Conservation (phyloP, 108 stramenopile species). For the Pseudonitzschia multistriata region DNA sequence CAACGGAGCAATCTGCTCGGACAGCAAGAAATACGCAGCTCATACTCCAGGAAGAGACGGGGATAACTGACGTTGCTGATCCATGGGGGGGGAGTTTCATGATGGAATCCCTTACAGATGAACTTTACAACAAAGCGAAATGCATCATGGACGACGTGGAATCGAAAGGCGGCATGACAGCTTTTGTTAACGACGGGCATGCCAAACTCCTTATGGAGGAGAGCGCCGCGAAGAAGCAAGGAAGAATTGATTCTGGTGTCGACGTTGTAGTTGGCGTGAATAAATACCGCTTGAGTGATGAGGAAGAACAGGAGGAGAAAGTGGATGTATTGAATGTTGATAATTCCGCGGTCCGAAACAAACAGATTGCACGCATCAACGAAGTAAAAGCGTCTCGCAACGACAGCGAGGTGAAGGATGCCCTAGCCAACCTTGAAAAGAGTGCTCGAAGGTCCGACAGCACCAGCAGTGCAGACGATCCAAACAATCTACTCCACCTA, state of each 20-base stretch:
- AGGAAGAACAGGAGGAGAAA: slow-evolving; percentile 66
- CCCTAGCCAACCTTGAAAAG: slow-evolving; percentile 66
- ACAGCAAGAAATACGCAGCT: slow-evolving; percentile 98
- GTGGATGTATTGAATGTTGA: slow-evolving; percentile 89
- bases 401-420: slow-evolving; percentile 59
- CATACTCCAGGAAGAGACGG: slow-evolving; percentile 97
- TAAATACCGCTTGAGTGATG: slow-evolving; percentile 83
- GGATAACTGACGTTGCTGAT: slow-evolving; percentile 85
- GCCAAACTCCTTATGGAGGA: slow-evolving; percentile 97
- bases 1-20: slow-evolving; percentile 94
- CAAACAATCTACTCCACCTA: slow-evolving; percentile 87
- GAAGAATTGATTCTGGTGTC: slow-evolving; percentile 71
- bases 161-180: slow-evolving; percentile 94
- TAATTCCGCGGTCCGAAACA: slow-evolving; percentile 79
- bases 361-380: slow-evolving; percentile 77
- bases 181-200: slow-evolving; percentile 91
- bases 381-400: slow-evolving; percentile 75
- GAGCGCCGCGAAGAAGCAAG: slow-evolving; percentile 94
- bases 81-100: slow-evolving; percentile 94
- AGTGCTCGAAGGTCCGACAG: slow-evolving; percentile 62
- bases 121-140: slow-evolving; percentile 86
- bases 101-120: slow-evolving; percentile 96
- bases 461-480: slow-evolving; percentile 79
- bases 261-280: slow-evolving; percentile 98
- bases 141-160: slow-evolving; percentile 92